Evolutionary conservation across 2,329 filamentous ascomycete genomes (phyloP), one percentile per base, ranked within the genome.

Genomic region (Emergomyces orientalis): DNA sequence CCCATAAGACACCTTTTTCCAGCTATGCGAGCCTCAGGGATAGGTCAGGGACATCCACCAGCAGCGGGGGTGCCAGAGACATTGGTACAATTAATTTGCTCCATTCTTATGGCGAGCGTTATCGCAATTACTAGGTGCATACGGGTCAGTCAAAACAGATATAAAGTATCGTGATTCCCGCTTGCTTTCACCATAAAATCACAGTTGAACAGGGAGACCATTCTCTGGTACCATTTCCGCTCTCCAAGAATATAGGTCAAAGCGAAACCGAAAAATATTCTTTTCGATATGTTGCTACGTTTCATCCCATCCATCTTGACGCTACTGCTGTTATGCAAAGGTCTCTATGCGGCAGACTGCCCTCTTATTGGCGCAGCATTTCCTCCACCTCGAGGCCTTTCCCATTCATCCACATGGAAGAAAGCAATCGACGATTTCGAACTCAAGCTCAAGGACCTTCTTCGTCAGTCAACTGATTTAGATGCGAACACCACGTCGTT

Each of bases 401-500:
- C 60, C 34, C 13, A 22, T 19, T 55, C 51, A 14, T 30, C 32
- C 6, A 41, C 60, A n/a, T 61, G 47, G 49, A 61, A 61, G 4
- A 55, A n/a, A 25, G 51, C 47, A 9, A 34, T 56, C 17, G n/a
- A 34, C 9, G 37, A 61, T 25, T 61, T 61, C 37, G 49, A 45
- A n/a, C 34, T 32, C 11, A n/a, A 61, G 14, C 25, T 61, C 22
- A 45, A 56, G 22, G 37, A 34, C 8, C 27, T 45, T 19, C 60
- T 61, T 32, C 17, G 8, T 13, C 37, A 59, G 25, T 25, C 56
- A 6, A 17, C 25, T 47, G 27, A 19, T 19, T 37, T 61, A 19
- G 37, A 61, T 30, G 25, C 45, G 19, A 58, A 14, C 6, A 34
- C 47, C 54, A 67, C 22, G 59, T 66, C 11, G 11, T 72, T 55